Percentiles rank a stretch among this genome's conserved stretches.
These are phyloP conservation scores for Sugiyamaella xylanicola DNA, from an alignment of 1,139 yeast species.

Conservation along the genomic window DNA sequence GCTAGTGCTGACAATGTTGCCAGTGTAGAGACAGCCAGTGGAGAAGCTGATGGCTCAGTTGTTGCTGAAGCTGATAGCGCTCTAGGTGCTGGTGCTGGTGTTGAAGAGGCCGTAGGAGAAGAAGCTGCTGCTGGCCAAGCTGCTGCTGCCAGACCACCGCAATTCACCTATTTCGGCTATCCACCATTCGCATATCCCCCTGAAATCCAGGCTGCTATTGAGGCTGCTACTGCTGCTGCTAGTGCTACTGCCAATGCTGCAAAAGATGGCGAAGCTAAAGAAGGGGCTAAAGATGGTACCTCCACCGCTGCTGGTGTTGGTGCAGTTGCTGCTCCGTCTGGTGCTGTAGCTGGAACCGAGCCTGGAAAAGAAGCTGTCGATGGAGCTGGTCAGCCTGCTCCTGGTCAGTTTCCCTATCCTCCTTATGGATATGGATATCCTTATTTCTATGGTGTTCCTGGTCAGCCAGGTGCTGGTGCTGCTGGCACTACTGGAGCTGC, in stretches of 20 bases:
- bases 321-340: conserved; percentile 7
- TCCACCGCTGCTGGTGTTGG: conserved; percentile 6
- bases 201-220: conserved; percentile 15
- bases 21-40: background rate
- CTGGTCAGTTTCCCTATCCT: conserved; percentile 20
- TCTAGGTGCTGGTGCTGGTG: background rate
- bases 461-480: conserved; percentile 8
- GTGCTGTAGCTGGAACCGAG: conserved; percentile 4
- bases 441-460: conserved; percentile 19
- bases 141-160: conserved; percentile 10
- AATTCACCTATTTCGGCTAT: conserved; percentile 10
- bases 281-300: background rate
- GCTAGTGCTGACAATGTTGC: background rate
- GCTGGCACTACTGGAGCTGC: background rate
- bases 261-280: background rate
- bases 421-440: conserved; percentile 22
- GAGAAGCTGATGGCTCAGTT: background rate
- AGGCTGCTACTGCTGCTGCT: conserved; percentile 4
- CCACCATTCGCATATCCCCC: conserved; percentile 16
- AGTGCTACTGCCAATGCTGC: background rate
- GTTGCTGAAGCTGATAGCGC: background rate
- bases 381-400: background rate
- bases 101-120: background rate
- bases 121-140: conserved; percentile 4
- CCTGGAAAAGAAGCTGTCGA: conserved; percentile 12